A percentile compares a stretch with the other conserved stretches of the same genome.
Conservation (phyloP, 768 basidiomycete species). For the Fomitopsis serialis region DNA sequence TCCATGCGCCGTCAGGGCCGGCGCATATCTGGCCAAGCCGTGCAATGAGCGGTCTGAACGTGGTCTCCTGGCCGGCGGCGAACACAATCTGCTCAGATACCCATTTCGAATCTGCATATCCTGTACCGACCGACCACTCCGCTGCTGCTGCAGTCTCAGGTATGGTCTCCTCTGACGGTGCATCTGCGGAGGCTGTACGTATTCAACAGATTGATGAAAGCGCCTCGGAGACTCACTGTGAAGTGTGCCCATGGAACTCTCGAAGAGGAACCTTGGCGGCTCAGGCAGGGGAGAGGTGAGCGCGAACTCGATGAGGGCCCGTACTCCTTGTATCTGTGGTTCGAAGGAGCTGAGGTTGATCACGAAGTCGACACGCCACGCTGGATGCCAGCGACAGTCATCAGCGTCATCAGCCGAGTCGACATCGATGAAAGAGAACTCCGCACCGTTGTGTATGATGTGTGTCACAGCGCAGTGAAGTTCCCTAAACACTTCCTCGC, state of each 20-base stretch:
- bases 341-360: conserved; percentile 33
- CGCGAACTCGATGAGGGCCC: conserved; percentile 8
- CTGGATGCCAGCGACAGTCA: conserved; percentile 6
- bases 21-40: conserved; percentile 42
- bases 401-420: too few relatives aligned
- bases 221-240: conserved; percentile 1
- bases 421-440: too few relatives aligned
- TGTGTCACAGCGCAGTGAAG: conserved; percentile 8
- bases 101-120: conserved; percentile 35
- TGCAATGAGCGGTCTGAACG: conserved; percentile 30
- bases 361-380: conserved; percentile 40
- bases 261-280: conserved; percentile 18
- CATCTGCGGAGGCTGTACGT: background rate
- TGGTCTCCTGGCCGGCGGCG: conserved; percentile 24
- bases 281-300: background rate
- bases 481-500: conserved; percentile 7
- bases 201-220: background rate
- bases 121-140: conserved; percentile 9
- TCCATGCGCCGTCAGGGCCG: conserved; percentile 35
- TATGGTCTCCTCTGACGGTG: background rate
- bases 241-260: conserved; percentile 6
- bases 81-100: conserved; percentile 33
- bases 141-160: conserved; percentile 12
- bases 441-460: conserved; percentile 25
- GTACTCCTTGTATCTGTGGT: conserved; percentile 23